phyloP scores from a whole-genome alignment of 805 yeast species.

The Candida parachauliodes region DNA sequence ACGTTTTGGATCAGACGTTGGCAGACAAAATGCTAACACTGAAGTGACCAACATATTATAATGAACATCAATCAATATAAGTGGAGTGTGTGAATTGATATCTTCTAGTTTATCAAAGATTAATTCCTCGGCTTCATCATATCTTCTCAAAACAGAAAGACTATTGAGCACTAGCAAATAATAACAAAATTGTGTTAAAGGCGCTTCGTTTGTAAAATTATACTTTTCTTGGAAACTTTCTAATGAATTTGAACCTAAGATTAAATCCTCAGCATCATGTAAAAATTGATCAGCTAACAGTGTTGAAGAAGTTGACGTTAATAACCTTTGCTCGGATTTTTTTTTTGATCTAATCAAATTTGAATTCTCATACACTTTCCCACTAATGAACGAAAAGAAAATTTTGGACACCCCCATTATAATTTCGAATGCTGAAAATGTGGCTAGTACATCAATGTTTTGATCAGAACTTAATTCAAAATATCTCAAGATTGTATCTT shows the following conservation, averaged over 20 bases:
- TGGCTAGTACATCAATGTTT: constrained; percentile 3
- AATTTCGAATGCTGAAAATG: constrained; percentile 7
- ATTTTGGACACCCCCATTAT: constrained; percentile 13
- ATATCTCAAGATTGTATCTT: constrained; percentile 28
- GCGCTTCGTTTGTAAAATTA: constrained; percentile 4
- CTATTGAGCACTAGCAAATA: constrained; percentile 2
- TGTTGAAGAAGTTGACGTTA: too few species aligned
- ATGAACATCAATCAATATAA: constrained; percentile 19
- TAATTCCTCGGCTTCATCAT: constrained; percentile 15
- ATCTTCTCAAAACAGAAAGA: constrained; percentile 11
- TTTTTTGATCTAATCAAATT: not conserved
- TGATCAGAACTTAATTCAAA: constrained; percentile 12
- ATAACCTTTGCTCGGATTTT: not conserved
- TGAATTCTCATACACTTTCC: constrained; percentile 9
- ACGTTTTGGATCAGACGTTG: not conserved
- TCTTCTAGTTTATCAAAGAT: constrained; percentile 14
- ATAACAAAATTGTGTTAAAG: constrained; percentile 7
- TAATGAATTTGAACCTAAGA: not conserved
- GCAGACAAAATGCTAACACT: not conserved
- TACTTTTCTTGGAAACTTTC: constrained; percentile 1
- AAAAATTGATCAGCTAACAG: constrained; percentile 4
- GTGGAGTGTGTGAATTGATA: constrained; percentile 19
- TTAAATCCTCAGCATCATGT: not conserved
- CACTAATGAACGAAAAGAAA: constrained; percentile 15
- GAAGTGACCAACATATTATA: constrained; percentile 12